These are phyloP conservation scores for Claviceps capensis DNA, from an alignment of 2,329 filamentous ascomycete genomes.

Conservation along the genomic window DNA sequence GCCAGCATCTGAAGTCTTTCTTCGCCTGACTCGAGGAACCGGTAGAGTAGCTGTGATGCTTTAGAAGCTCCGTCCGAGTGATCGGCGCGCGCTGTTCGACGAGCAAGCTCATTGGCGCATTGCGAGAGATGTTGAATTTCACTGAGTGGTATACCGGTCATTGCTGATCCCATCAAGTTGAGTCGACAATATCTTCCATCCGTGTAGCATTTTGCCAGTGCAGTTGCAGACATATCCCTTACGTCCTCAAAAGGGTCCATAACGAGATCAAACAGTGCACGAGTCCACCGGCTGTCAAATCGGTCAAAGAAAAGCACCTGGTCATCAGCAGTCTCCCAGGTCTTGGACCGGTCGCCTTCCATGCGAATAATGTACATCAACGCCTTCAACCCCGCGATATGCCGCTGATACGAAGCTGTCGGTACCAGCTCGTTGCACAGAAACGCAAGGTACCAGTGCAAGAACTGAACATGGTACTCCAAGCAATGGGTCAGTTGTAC, in stretches of 20 bases:
- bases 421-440: slow-evolving; percentile 61
- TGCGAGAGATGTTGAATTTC: slow-evolving; percentile 33
- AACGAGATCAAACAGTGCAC: slow-evolving; percentile 62
- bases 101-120: slow-evolving; percentile 44
- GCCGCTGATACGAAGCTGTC: slow-evolving; percentile 79
- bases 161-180: slow-evolving; percentile 8
- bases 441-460: slow-evolving; percentile 64
- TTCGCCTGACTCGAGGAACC: slow-evolving; percentile 32
- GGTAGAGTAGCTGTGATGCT: slow-evolving; percentile 55
- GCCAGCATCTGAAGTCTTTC: slow-evolving; percentile 38
- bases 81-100: slow-evolving; percentile 69
- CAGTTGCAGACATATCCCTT: slow-evolving; percentile 40
- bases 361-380: slow-evolving; percentile 53
- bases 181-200: slow-evolving; percentile 20
- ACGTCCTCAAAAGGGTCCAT: slow-evolving; percentile 92
- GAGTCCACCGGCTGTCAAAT: slow-evolving; percentile 37
- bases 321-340: slow-evolving; percentile 25
- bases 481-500: slow-evolving; percentile 25
- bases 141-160: slow-evolving; percentile 9
- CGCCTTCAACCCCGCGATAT: slow-evolving; percentile 66
- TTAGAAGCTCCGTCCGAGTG: slow-evolving; percentile 85
- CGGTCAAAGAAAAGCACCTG: slow-evolving; percentile 26
- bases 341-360: slow-evolving; percentile 42
- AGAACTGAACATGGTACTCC: slow-evolving; percentile 45
- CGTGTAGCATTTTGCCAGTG: slow-evolving; percentile 36